These are phyloP conservation scores for Fusarium nanum DNA, from an alignment of 2,329 filamentous ascomycete species.

Conservation along the genomic window DNA sequence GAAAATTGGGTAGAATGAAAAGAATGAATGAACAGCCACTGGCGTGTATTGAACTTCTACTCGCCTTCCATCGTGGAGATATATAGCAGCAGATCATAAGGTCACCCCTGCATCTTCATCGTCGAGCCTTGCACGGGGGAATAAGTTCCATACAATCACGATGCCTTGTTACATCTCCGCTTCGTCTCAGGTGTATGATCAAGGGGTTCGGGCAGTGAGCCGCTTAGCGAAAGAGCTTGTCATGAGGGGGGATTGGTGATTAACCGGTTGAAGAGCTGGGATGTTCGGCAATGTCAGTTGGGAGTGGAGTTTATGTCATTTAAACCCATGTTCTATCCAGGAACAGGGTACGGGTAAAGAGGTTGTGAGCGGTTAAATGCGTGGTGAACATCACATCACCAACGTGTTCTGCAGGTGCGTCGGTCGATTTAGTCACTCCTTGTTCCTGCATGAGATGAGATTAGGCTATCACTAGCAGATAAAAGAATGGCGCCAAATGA, in stretches of 20 bases:
- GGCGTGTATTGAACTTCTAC: slow-evolving; percentile 8
- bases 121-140: slow-evolving; percentile 32
- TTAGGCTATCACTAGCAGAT: neutral
- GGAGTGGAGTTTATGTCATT: neutral
- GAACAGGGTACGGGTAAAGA: slow-evolving; percentile 1
- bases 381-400: neutral
- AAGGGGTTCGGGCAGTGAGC: slow-evolving; percentile 26
- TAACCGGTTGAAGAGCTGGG: slow-evolving; percentile 8
- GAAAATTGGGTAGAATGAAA: slow-evolving; percentile 10
- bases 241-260: slow-evolving; percentile 7
- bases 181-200: slow-evolving; percentile 41
- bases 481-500: neutral
- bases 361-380: slow-evolving; percentile 8
- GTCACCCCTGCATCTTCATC: neutral
- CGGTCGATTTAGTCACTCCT: neutral
- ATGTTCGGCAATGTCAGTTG: slow-evolving; percentile 27
- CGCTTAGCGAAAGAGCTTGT: slow-evolving; percentile 19
- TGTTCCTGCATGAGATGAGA: neutral
- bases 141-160: slow-evolving; percentile 38
- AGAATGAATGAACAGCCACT: slow-evolving; percentile 20
- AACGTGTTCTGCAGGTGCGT: neutral
- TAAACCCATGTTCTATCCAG: slow-evolving; percentile 2
- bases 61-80: slow-evolving; percentile 22
- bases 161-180: slow-evolving; percentile 39
- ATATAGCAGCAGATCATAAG: slow-evolving; percentile 12